Base-by-base conservation (phyloP, 2,329 filamentous ascomycete genomes). In the Diaporthe australafricana region DNA sequence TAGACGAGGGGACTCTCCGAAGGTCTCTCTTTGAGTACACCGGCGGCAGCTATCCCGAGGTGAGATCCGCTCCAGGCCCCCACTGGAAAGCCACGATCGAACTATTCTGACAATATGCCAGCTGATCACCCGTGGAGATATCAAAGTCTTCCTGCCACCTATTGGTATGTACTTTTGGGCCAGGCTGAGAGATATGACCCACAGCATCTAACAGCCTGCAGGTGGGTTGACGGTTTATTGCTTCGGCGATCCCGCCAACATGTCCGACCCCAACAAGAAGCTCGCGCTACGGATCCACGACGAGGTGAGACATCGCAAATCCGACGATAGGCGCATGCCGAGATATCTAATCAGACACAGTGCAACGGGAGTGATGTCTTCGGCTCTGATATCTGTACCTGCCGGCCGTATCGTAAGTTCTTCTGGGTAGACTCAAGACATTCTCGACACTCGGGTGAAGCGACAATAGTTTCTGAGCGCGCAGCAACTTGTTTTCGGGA, bases 311-410 rank as follows among this genome's bases (percentile, higher is more conserved):
- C 70, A 70, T 32, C 48, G 22, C n/a, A 25, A 30, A 20, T n/a
- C 42, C 45, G 47, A 57, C 47, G 8, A n/a, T 0, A 45, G 5
- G 9, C 17, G 48, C 20, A 35, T 38, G 56, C 20, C 20, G 17
- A 30, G 16, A 17, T 22, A 65, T 38, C 47, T 66, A 25, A 73
- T 47, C 53, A 38, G 53, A 47, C 17, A 22, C 72, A 89, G 86
- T 98, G 96, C 84, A 98, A 98, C 79, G 96, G 96, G 71, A 97
- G 94, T 80, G 96, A 99, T 83, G 96, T 98, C 53, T 99, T 98
- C 81, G 95, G 96, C 73, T 98, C 95, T 25, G 96, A 99, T 81
- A 99, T 98, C 79, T 98, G 96, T 84, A 98, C 96, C 14, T 98
- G 96, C 83, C 90, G 94, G 70, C 96, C 96, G 20, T 98, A 98